phyloP scores from a whole-genome alignment of 768 basidiomycete genomes.

The Rhizopogon vulgaris region DNA sequence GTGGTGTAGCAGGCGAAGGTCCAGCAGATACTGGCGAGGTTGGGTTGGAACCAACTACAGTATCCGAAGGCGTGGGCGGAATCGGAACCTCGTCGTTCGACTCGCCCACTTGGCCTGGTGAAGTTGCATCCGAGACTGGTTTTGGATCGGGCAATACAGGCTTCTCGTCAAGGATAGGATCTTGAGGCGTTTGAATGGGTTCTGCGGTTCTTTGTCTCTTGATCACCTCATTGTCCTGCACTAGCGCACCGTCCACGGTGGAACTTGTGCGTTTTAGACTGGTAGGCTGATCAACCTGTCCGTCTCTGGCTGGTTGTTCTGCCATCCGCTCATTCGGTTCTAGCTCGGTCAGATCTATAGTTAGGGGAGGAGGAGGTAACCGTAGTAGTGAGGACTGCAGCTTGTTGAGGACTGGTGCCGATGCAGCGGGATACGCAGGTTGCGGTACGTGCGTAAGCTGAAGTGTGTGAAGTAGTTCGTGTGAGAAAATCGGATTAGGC shows the following conservation, averaged over 20 bases:
- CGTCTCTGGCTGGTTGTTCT: not conserved
- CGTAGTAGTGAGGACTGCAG: not conserved
- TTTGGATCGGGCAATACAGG: not conserved
- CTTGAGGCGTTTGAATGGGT: not conserved
- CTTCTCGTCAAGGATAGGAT: too few relatives aligned
- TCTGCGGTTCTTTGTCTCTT: not conserved
- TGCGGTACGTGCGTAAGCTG: not conserved
- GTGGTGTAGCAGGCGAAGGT: not conserved
- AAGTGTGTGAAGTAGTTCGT: not conserved
- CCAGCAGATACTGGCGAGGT: not conserved
- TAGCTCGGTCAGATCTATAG: not conserved
- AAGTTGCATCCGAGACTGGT: not conserved
- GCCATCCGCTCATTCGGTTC: not conserved
- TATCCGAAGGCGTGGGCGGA: not conserved
- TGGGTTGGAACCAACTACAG: not conserved
- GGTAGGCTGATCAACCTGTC: not conserved
- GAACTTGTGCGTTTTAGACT: conserved; percentile 4
- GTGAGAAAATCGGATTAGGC: not conserved
- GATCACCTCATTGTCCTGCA: not conserved
- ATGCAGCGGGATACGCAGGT: conserved; percentile 1
- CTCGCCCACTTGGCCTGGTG: not conserved
- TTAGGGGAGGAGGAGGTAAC: not conserved
- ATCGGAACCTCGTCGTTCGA: not conserved
- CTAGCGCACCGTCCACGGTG: not conserved
- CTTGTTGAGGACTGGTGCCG: conserved; percentile 1